phyloP scores from a whole-genome alignment of 1,284 basidiomycete genomes.

The Ceratobasidium sp. region DNA sequence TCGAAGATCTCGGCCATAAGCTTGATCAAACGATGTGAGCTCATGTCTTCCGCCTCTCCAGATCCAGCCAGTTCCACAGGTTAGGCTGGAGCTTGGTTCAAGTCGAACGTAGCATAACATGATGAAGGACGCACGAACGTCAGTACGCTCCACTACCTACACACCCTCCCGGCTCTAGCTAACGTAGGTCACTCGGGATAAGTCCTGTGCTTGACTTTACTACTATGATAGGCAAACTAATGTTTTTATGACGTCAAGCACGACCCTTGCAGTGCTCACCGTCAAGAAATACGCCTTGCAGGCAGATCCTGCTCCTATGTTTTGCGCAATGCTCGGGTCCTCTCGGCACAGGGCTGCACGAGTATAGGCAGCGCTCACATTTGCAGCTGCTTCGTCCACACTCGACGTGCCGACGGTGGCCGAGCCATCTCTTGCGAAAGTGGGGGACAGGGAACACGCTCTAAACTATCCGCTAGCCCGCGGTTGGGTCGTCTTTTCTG shows the following conservation, averaged over 20 bases:
- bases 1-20: neutral
- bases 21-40: neutral
- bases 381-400: constrained; percentile 29
- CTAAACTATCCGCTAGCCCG: neutral
- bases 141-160: too few species aligned
- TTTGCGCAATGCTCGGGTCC: constrained; percentile 33
- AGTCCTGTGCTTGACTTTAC: too few species aligned
- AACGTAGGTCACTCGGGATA: too few species aligned
- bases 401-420: constrained; percentile 18
- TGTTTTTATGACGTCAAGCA: neutral
- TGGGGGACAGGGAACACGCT: constrained; percentile 27
- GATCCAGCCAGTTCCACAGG: too few species aligned
- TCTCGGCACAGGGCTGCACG: constrained; percentile 41
- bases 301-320: constrained; percentile 41
- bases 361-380: constrained; percentile 32
- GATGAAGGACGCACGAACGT: too few species aligned
- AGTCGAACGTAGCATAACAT: too few species aligned
- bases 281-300: constrained; percentile 3
- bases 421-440: neutral
- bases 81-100: too few species aligned
- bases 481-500: neutral
- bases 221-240: neutral
- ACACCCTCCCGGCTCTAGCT: too few species aligned
- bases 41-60: too few species aligned
- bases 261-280: neutral